Conservation (phyloP, 2,329 filamentous ascomycete genomes). For the Aspergillus bombycis region DNA sequence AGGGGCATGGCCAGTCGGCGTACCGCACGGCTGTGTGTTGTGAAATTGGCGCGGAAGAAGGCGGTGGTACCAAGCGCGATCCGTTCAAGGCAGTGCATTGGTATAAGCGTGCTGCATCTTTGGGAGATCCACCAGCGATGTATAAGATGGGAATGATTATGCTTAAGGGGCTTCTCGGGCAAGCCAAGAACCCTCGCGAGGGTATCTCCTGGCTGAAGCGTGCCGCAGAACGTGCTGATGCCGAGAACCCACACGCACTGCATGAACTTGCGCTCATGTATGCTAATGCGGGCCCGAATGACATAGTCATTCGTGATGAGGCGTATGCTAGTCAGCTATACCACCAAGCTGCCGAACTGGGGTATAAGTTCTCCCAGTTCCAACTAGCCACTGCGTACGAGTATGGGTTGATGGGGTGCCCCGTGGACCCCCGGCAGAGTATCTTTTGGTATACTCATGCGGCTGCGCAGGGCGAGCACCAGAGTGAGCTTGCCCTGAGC, state of each 20-base stretch:
- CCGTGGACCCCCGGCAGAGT: constrained; percentile 78
- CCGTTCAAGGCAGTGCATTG: constrained; percentile 94
- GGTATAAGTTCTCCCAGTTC: constrained; percentile 95
- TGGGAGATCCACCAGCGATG: constrained; percentile 93
- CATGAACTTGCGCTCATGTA: constrained; percentile 77
- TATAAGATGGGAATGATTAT: constrained; percentile 98
- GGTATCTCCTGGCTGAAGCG: constrained; percentile 91
- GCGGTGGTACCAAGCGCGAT: constrained; percentile 88
- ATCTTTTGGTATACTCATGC: constrained; percentile 95
- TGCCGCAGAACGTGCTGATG: constrained; percentile 83
- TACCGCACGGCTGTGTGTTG: constrained; percentile 97
- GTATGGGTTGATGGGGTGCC: constrained; percentile 81
- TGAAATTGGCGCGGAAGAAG: constrained; percentile 92
- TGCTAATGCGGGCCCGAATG: constrained; percentile 60
- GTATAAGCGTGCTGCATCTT: constrained; percentile 89
- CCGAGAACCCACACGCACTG: constrained; percentile 90
- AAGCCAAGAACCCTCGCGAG: constrained; percentile 78
- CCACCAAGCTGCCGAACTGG: constrained; percentile 80
- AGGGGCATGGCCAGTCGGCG: constrained; percentile 81
- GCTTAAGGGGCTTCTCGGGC: constrained; percentile 90
- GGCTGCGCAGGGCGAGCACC: constrained; percentile 90
- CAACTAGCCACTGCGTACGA: constrained; percentile 86
- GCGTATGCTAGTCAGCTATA: constrained; percentile 80
- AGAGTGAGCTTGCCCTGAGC: constrained; percentile 80
- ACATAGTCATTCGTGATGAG: constrained; percentile 79